Base-by-base conservation (phyloP, 2,329 filamentous ascomycete genomes). In the Fusarium mangiferae region DNA sequence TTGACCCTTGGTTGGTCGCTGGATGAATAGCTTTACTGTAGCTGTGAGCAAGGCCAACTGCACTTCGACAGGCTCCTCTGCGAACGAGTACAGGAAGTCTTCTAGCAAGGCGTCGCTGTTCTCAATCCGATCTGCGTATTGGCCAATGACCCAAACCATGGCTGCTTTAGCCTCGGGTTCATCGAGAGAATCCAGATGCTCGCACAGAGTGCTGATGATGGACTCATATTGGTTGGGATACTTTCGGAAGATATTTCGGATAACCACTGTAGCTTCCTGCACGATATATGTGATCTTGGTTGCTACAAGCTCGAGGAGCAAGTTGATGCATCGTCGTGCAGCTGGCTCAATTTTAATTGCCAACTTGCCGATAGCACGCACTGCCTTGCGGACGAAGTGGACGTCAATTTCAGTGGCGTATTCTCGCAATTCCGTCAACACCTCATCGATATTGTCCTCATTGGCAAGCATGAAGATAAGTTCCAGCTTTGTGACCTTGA, bases 231-330 rank as follows among this genome's bases (percentile, higher is more conserved):
- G 94, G 81, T 99, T 98, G 14, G 96, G 96, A 79, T 99, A 99
- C 84, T 98, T 98, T 77, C 96, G 92, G 89, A 99, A 99, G 79
- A 99, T 99, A 82, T 99, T 99, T 75, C 95, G 93, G 80, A 99
- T 99, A 33, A 99, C 96, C 10, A 99, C 96, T 1, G 96, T 99
- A 22, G 96, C 96, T 86, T 99, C 96, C 83, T 99, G 96, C 2
- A 99, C 96, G 75, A 99, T 99, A 80, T 99, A 99, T 1, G 95
- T 97, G 62, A 99, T 92, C 84, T 98, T 98, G n/a, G 96, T 98
- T 35, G 95, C 93, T 52, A 99, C 96, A 45, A 99, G 89, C 72
- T 98, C 95, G 26, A 99, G 88, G 2, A 99, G 87, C 11, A 97
- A 92, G 79, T 96, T 95, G 81, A 99, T 99, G 84, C 96, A 99